phyloP scores from a whole-genome alignment of 768 basidiomycete genomes.

The Nevesoporus exiguus region DNA sequence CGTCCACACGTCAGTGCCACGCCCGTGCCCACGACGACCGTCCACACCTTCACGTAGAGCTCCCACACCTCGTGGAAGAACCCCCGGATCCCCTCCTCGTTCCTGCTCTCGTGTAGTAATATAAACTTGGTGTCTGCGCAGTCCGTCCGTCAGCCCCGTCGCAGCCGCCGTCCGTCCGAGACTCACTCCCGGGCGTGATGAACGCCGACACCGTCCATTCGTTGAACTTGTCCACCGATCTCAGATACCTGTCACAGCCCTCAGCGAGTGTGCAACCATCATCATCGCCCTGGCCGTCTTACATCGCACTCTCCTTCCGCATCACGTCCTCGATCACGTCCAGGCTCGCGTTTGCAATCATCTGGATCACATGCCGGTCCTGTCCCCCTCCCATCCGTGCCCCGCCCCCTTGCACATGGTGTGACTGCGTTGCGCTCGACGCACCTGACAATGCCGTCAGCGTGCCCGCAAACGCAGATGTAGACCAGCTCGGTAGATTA shows the following conservation, averaged over 20 bases:
- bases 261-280: conserved; percentile 13
- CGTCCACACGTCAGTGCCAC: background rate
- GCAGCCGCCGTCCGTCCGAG: background rate
- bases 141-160: conserved; percentile 1
- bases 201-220: conserved; percentile 99
- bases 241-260: conserved; percentile 73
- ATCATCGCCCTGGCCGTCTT: conserved; percentile 30
- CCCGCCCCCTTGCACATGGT: conserved; percentile 58
- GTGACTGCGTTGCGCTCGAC: conserved; percentile 63
- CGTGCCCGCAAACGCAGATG: conserved; percentile 87
- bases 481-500: conserved; percentile 87
- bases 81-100: conserved; percentile 91
- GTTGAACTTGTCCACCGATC: conserved; percentile 94
- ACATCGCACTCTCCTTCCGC: conserved; percentile 79
- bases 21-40: background rate
- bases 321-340: conserved; percentile 94
- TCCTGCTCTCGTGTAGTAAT: conserved; percentile 90
- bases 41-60: conserved; percentile 85
- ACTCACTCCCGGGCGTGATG: conserved; percentile 90
- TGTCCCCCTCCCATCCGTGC: conserved; percentile 75
- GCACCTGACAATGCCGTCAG: conserved; percentile 85
- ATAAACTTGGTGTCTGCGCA: conserved; percentile 88
- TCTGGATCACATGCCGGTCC: conserved; percentile 94
- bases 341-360: conserved; percentile 96
- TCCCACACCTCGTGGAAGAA: conserved; percentile 99